Evolutionary conservation across 768 basidiomycete genomes (phyloP).

Genomic region (Tulasnella calospora): DNA sequence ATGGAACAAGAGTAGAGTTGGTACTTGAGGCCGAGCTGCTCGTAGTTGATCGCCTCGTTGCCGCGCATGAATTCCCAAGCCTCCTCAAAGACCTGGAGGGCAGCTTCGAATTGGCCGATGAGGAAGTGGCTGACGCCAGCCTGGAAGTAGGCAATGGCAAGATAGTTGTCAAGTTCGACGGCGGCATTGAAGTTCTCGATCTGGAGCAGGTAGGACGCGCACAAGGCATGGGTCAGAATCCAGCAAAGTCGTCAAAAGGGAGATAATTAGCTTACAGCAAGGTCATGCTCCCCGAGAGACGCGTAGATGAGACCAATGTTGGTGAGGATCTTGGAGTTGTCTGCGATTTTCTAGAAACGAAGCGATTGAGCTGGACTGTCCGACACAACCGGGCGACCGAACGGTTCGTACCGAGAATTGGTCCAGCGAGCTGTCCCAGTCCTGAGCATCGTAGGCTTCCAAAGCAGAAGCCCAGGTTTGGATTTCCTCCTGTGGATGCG

Average conservation of each 20-base stretch:
- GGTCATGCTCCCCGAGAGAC: conserved; percentile 81
- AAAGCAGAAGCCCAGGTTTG: conserved; percentile 86
- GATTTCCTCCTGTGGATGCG: conserved; percentile 47
- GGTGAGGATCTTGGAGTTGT: conserved; percentile 84
- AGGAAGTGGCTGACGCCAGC: conserved; percentile 89
- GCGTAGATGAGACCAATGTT: conserved; percentile 94
- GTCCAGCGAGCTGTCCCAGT: conserved; percentile 69
- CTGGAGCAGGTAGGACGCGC: neutral
- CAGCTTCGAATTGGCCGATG: conserved; percentile 65
- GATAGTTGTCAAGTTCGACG: conserved; percentile 70
- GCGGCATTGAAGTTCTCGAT: conserved; percentile 75
- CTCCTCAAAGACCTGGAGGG: conserved; percentile 77
- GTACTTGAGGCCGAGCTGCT: conserved; percentile 88
- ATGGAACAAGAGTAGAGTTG: conserved; percentile 82
- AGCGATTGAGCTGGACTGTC: neutral
- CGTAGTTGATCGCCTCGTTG: conserved; percentile 84
- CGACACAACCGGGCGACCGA: neutral
- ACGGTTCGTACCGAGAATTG: conserved; percentile 59
- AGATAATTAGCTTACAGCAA: conserved; percentile 44
- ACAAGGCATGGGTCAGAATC: neutral
- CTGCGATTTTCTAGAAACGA: conserved; percentile 60
- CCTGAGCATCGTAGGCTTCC: conserved; percentile 78
- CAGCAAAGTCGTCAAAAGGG: neutral
- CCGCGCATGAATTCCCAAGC: conserved; percentile 75
- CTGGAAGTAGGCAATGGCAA: conserved; percentile 87